These are phyloP conservation scores for Apiotrichum mycotoxinovorans DNA, from an alignment of 1,284 basidiomycete species.

Conservation along the genomic window DNA sequence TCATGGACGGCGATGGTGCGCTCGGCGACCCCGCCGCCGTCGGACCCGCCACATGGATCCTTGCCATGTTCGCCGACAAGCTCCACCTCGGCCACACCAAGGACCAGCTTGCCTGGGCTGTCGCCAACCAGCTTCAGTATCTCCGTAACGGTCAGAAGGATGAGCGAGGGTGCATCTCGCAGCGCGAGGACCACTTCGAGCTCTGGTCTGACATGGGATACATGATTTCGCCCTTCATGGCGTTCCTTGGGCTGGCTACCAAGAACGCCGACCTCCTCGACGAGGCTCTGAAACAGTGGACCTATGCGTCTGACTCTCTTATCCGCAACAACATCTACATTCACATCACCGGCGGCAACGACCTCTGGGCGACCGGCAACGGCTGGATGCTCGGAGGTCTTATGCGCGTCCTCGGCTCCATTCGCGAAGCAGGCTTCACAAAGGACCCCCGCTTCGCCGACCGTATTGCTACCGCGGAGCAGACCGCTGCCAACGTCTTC, in stretches of 20 bases:
- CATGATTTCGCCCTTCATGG: conserved; percentile 63
- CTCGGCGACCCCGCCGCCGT: conserved; percentile 33
- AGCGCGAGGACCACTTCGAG: conserved; percentile 41
- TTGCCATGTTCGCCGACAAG: conserved; percentile 24
- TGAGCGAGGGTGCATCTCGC: conserved; percentile 28
- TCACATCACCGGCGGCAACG: conserved; percentile 56
- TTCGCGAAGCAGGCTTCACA: conserved; percentile 12
- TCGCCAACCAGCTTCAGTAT: conserved; percentile 31
- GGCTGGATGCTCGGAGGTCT: conserved; percentile 36
- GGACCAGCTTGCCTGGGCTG: conserved; percentile 34
- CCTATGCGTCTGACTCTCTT: conserved; percentile 52
- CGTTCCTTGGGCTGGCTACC: conserved; percentile 55
- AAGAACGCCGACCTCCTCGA: conserved; percentile 52
- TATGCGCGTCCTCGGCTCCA: conserved; percentile 25
- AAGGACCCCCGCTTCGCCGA: background rate
- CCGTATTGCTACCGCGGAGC: conserved; percentile 55
- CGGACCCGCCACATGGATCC: conserved; percentile 28
- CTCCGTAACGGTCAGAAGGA: conserved; percentile 16
- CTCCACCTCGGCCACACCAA: background rate
- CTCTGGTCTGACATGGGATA: conserved; percentile 59
- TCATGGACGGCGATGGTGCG: conserved; percentile 30
- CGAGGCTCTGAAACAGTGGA: conserved; percentile 56
- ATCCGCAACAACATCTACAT: conserved; percentile 52
- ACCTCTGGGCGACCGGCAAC: conserved; percentile 58
- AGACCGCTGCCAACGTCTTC: conserved; percentile 50